Evolutionary conservation across 75 land plant species (phyloP).

Genomic region (Sequoiadendron giganteum): DNA sequence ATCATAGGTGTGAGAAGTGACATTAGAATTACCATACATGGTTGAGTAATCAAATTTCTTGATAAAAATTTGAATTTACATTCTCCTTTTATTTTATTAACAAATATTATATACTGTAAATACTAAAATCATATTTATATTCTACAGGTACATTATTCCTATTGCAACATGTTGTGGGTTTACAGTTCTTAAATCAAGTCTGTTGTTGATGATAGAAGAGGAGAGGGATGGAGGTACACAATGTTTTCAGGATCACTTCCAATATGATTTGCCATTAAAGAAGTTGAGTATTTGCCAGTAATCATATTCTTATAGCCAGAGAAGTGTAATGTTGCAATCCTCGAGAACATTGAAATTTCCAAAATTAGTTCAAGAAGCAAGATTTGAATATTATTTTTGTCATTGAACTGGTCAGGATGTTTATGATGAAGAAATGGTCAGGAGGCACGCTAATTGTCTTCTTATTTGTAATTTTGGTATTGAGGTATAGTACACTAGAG

Average conservation of each 20-base stretch:
- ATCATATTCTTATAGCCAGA: background rate
- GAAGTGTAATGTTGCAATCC: background rate
- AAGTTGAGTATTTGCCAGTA: background rate
- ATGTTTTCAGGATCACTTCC: background rate
- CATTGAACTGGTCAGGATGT: background rate
- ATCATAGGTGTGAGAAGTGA: background rate
- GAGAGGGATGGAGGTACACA: background rate
- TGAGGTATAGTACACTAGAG: slow-evolving; percentile 46
- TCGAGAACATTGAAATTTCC: background rate
- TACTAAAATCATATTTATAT: background rate
- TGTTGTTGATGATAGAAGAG: background rate
- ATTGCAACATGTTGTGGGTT: background rate
- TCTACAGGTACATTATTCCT: background rate
- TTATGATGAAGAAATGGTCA: slow-evolving; percentile 61
- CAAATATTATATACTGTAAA: background rate
- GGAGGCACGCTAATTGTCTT: slow-evolving; percentile 40
- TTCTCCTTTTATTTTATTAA: background rate
- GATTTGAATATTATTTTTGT: background rate
- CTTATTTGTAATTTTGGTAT: slow-evolving; percentile 42
- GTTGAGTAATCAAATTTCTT: background rate
- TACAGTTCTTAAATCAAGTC: background rate
- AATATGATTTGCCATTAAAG: background rate
- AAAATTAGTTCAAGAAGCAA: background rate
- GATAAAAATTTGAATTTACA: background rate
- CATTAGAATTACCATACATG: background rate